A percentile compares a stretch with the other conserved stretches of the same genome.
Conservation (phyloP, 495 filamentous ascomycete species). For the Penicillium alfredii region DNA sequence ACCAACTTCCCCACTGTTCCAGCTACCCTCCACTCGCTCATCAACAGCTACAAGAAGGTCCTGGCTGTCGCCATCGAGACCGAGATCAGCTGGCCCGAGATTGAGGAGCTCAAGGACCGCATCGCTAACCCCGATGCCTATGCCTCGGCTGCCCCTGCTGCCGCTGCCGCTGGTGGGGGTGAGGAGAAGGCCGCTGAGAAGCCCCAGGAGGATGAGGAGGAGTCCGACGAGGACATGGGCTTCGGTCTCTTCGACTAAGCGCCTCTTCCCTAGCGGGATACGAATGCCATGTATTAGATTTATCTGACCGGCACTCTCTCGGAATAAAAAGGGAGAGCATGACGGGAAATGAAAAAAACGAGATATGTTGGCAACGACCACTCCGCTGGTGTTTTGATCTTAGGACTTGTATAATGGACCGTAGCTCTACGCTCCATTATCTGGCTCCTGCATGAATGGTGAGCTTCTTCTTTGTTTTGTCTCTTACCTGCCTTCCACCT, state of each 20-base stretch:
- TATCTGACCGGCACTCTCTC: constrained; percentile 26
- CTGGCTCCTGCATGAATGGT: constrained; percentile 23
- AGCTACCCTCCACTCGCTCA: constrained; percentile 85
- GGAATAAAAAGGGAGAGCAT: too few relatives aligned
- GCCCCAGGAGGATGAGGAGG: constrained; percentile 46
- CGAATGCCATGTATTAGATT: constrained; percentile 42
- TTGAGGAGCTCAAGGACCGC: constrained; percentile 96
- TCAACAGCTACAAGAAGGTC: constrained; percentile 98
- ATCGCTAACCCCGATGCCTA: constrained; percentile 98
- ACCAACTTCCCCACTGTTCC: constrained; percentile 94
- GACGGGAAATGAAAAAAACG: constrained; percentile 30
- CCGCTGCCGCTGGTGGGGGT: constrained; percentile 44
- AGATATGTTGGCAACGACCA: constrained; percentile 27
- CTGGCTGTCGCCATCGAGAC: constrained; percentile 85
- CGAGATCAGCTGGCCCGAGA: constrained; percentile 91
- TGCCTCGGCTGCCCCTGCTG: constrained; percentile 69
- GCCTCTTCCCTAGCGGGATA: constrained; percentile 24
- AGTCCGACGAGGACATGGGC: constrained; percentile 49
- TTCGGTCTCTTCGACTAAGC: constrained; percentile 56
- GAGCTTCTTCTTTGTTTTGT: constrained; percentile 19
- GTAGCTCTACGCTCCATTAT: constrained; percentile 37
- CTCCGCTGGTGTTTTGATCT: constrained; percentile 5
- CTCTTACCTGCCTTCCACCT: background rate
- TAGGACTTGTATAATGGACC: constrained; percentile 32
- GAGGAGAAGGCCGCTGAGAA: constrained; percentile 48